Evolutionary conservation across 2,329 filamentous ascomycete genomes (phyloP), one percentile per base, ranked within the genome.

Genomic region (Aspergillus spinulosporus): DNA sequence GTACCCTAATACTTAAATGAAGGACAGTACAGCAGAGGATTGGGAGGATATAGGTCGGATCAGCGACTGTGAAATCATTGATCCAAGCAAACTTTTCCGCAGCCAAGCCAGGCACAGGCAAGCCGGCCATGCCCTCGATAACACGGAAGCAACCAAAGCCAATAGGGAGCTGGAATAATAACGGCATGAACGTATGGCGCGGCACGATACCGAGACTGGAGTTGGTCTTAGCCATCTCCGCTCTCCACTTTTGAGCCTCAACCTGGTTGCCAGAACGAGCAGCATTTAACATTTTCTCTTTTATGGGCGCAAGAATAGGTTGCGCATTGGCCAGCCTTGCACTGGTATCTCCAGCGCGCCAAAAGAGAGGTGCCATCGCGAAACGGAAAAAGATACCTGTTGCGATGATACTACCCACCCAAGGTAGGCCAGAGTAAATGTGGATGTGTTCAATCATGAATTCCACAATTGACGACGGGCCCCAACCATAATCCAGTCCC

Each of bases 401-500:
- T 3, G 81, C 73, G 44, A 87, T 73, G 65, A 97, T 88, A 58
- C 89, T 84, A 1, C 78, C 86, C 80, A 89, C 92, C 94, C 94
- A 97, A 9, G 91, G 90, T 54, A 90, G 74, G 36, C 88, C 90
- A 5, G 70, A 77, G 64, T 82, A 87, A 59, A 97, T 79, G 74
- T 99, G 91, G 40, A 95, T 70, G 69, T 93, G 86, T 78, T 99
- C 94, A 8, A 97, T 76, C 2, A 84, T 21, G 80, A 82, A 92
- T 75, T 97, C 82, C 72, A 94, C 85, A 12, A 84, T 63, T 3
- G 86, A 77, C 0, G 92, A 90, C 4, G 89, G 84, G 12, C 93
- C 93, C 78, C 80, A 92, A 69, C 93, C 92, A 67, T 88, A 97
- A 66, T 97, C 90, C 21, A 99, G 78, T 3, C 94, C 94, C 8